A percentile compares a stretch with the other conserved stretches of the same genome.
Conservation (phyloP, 2,329 filamentous ascomycete species). For the Westerdykella aurantiaca region DNA sequence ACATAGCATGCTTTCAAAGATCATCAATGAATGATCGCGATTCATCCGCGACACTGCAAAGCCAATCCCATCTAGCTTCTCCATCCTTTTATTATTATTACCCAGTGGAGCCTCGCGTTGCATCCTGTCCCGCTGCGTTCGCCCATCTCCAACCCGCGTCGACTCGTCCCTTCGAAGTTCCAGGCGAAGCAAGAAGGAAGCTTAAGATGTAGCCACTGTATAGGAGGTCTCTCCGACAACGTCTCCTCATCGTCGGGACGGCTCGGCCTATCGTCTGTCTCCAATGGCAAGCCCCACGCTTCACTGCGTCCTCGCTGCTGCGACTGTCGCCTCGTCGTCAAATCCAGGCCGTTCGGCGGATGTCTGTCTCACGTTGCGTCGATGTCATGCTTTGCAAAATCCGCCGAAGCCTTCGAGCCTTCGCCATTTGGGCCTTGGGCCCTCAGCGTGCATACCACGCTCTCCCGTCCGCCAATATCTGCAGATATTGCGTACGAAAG, state of each 20-base stretch:
- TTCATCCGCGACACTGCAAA: not conserved
- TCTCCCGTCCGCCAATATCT: constrained; percentile 6
- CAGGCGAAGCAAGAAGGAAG: too few relatives aligned
- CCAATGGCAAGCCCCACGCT: constrained; percentile 7
- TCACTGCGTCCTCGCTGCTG: constrained; percentile 6
- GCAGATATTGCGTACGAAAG: constrained; percentile 15
- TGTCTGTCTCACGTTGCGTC: constrained; percentile 4
- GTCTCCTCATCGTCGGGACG: constrained; percentile 4
- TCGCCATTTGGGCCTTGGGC: not conserved
- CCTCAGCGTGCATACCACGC: not conserved
- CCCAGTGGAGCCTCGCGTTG: constrained; percentile 4
- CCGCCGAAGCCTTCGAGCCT: not conserved
- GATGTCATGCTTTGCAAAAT: constrained; percentile 6
- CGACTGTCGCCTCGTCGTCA: constrained; percentile 10
- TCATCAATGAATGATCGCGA: not conserved
- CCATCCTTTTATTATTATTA: constrained; percentile 2
- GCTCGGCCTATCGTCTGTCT: constrained; percentile 7
- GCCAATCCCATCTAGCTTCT: not conserved
- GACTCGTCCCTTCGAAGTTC: too few relatives aligned
- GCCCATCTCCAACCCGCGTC: too few relatives aligned
- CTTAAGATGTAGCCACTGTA: too few relatives aligned
- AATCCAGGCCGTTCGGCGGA: constrained; percentile 16
- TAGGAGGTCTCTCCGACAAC: not conserved
- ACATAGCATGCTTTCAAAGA: too few relatives aligned
- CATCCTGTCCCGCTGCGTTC: constrained; percentile 3